Base-by-base conservation (phyloP, 1,139 yeast genomes). In the Suhomyces bolitotheri region DNA sequence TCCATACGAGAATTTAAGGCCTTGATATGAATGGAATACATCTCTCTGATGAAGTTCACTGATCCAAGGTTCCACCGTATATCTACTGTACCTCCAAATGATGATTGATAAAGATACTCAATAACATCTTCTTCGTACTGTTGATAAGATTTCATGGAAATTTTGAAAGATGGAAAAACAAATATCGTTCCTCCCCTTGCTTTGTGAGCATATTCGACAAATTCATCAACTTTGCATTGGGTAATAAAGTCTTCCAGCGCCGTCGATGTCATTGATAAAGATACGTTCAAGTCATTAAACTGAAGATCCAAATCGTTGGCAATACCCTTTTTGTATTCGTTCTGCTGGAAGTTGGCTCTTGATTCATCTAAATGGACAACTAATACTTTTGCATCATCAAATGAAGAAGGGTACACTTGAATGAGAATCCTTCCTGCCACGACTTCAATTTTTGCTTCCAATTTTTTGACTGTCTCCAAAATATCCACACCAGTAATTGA, bases 51-150 rank as follows among this genome's bases (percentile, higher is more conserved):
- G 47, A 88, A 88, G 49, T 85, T 86, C n/a, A 90, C 82, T 0
- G 95, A 82, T 0, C 97, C 97, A 31, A 92, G 64, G 54, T 92
- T 92, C 97, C 97, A 92, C 28, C 89, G 76, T 3, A 92, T 80
- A 44, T 88, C 95, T 28, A 92, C 95, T 8, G 88, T 78, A 20
- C 96, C 96, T 8, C 89, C 95, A 64, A 92, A 88, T 2, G 80
- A 69, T 23, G 92, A 80, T 32, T 71, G 73, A 54, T 76, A 90
- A 4, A 73, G 62, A 50, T 81, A 87, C 47, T 84, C 84, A 33
- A 89, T 73, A 4, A 71, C 49, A 31, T 74, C 73, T 11, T 71
- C 64, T 9, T 66, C 59, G 31, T 61, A 58, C 33, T 64, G 60
- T 49, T 86, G 90, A 66, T 78, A 77, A 0, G 94, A 81, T 34